Conservation (phyloP, 148 eudicot species). For the Polygonum aviculare region DNA sequence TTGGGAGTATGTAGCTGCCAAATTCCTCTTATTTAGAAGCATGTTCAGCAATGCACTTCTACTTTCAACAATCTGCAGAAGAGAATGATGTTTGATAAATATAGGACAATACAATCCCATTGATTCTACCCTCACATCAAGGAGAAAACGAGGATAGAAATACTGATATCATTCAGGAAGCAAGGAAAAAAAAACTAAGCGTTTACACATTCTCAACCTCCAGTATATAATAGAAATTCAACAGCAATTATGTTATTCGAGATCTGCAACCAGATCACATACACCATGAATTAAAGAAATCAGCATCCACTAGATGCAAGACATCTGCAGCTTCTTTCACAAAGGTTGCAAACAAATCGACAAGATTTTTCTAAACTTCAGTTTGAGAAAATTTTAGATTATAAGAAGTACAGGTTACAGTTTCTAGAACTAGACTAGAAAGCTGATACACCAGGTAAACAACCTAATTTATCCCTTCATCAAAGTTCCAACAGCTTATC, state of each 20-base stretch:
- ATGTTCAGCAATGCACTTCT: conserved; percentile 37
- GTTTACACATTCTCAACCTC: background rate
- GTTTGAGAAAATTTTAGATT: background rate
- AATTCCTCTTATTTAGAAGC: conserved; percentile 31
- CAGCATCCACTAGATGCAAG: background rate
- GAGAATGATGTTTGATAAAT: background rate
- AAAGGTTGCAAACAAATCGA: background rate
- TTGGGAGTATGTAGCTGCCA: conserved; percentile 21
- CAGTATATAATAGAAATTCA: background rate
- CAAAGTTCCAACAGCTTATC: background rate
- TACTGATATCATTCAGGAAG: background rate
- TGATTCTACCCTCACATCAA: background rate
- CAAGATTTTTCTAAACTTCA: background rate
- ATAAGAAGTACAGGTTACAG: background rate
- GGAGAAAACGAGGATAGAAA: background rate
- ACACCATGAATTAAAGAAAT: background rate
- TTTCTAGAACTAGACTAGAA: background rate
- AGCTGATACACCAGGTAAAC: background rate
- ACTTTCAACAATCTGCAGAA: conserved; percentile 45
- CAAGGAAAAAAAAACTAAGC: background rate
- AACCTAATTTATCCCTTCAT: background rate
- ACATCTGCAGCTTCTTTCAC: background rate
- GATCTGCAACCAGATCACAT: background rate
- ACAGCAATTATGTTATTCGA: background rate
- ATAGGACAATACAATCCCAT: background rate